Evolutionary conservation across 1,284 basidiomycete species (phyloP), one percentile per base, ranked within the genome.

Genomic region (Sporisorium sorghi): DNA sequence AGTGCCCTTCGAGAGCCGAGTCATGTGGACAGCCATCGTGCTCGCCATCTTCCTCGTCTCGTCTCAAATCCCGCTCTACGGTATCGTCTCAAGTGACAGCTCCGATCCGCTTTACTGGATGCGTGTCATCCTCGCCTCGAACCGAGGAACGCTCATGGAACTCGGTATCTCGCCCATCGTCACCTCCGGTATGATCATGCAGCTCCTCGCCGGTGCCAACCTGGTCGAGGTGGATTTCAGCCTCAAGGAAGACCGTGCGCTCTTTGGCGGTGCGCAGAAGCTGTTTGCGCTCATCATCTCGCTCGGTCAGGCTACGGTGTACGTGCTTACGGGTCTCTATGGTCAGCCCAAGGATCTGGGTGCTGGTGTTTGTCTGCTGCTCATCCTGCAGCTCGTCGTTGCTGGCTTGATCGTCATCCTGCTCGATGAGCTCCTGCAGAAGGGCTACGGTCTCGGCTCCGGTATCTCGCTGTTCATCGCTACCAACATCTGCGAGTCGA

Each of bases 401-500:
- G 94, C 96, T 17, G 90, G 94, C 43, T 90, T 99, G 77, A 97
- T 99, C 86, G 96, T 98, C 85, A 95, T 97, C 81, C 90, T 99
- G 72, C 92, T 99, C 79, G 96, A 98, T 85, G 96, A 99, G 86
- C 92, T 99, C 64, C 91, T 99, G 68, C 95, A 97, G 84, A 99
- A 98, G 86, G 96, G 96, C 58, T 98, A 99, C 86, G 96, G 96
- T 85, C 92, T 99, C 66, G 96, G 96, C 61, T 97, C 94, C 2
- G 96, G 96, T 82, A 97, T 99, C 86, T 97, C 95, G 63, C 91
- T 98, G 72, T 99, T 98, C 89, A 97, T 98, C 80, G 96, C 96
- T 5, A 98, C 96, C 87, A 99, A 98, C 89, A 97, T 98, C 79
- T 99, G 97, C 87, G 96, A 99, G 86, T 93, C 92, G 67, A 99